A percentile compares a stretch with the other conserved stretches of the same genome.
phyloP scores from a whole-genome alignment of 176 grass and related monocot species.

The Panicum miliaceum region DNA sequence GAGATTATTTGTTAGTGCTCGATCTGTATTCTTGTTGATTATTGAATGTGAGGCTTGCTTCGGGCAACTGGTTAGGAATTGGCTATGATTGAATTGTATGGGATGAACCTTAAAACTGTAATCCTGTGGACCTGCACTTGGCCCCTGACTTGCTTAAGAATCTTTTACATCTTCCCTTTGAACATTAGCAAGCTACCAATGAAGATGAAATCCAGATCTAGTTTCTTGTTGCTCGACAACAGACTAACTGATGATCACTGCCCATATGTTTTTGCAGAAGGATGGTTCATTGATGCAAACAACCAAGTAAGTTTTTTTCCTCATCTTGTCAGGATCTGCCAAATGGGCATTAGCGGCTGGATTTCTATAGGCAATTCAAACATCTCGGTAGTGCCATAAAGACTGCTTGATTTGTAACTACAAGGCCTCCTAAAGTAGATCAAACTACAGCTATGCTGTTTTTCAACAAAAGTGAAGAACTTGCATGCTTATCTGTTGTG shows the following conservation, averaged over 20 bases:
- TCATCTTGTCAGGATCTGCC: neutral
- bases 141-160: neutral
- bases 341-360: neutral
- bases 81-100: too few species aligned
- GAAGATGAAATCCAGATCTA: neutral
- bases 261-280: constrained; percentile 68
- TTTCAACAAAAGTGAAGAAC: neutral
- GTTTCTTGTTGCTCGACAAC: constrained; percentile 13
- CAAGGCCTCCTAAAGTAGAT: neutral
- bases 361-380: neutral
- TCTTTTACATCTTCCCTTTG: neutral
- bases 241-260: neutral
- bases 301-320: constrained; percentile 66
- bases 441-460: neutral
- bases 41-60: too few species aligned
- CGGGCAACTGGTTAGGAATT: too few species aligned
- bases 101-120: too few species aligned
- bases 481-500: neutral
- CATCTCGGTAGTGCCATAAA: neutral
- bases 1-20: neutral
- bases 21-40: too few species aligned
- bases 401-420: neutral
- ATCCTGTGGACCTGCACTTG: neutral
- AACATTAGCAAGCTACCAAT: neutral
- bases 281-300: constrained; percentile 70